Base-by-base conservation (phyloP, 352 stramenopile species). In the Phytophthora tubulina region DNA sequence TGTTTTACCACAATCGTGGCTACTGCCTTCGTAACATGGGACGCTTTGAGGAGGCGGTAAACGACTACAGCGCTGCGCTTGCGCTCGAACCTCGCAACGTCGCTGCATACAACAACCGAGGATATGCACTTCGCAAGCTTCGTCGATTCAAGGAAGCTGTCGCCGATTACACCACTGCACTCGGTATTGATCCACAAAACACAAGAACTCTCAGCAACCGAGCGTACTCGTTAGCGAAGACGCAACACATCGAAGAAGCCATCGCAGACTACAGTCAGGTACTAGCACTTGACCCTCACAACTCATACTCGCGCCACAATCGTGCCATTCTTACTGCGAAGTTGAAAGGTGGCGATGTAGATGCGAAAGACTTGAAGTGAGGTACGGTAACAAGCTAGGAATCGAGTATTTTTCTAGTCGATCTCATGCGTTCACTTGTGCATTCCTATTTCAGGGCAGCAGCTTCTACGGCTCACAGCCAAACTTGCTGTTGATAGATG, bases 1-100 rank as follows among this genome's bases (percentile, higher is more conserved):
- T 95, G 32, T 94, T 94, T 63, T 91, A 86, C 61, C 86, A 96
- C 73, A 97, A 97, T 69, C 86, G 91, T 10, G 91, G 89, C 39
- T 95, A 94, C 61, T 96, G 86, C 67, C 88, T 92, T 56, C 85
- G 86, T 44, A 94, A 93, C 63, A 84, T 94, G 72, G 82, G 86
- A n/a, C 79, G 93, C 48, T 94, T 90, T 39, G 73, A 81, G 32
- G 75, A 84, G 3, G 86, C 88, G 13, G 83, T 93, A 45, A 61
- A 67, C 14, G 86, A 94, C 72, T 95, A 94, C 72, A 88, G 78
- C 31, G 69, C 75, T 50, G 88, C 89, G 7, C 62, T 96, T 21
- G 51, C 63, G 36, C 61, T 95, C 6, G 88, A 96, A 35, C 83
- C 85, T 33, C 58, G 75, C 32, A 94, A 96, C 52, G 64, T 94